Percentiles rank a stretch among this genome's conserved stretches.
These are phyloP conservation scores for Fusarium chuoi DNA, from an alignment of 2,329 filamentous ascomycete genomes.

Conservation along the genomic window DNA sequence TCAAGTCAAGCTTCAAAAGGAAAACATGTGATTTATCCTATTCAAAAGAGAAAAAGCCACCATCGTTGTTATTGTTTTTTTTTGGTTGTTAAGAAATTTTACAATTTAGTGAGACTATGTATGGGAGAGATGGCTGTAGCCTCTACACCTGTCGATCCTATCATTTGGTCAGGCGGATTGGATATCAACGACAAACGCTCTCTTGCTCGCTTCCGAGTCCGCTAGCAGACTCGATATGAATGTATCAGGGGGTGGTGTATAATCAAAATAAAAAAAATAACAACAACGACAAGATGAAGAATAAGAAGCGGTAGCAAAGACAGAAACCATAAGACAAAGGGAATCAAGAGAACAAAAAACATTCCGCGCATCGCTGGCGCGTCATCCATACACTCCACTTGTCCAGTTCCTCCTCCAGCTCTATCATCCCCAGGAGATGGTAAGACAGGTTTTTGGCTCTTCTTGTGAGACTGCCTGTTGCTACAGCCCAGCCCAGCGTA, in stretches of 20 bases:
- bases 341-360: slow-evolving; percentile 41
- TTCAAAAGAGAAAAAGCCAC: neutral
- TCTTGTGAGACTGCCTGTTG: slow-evolving; percentile 6
- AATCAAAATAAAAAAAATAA: slow-evolving; percentile 43
- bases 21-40: slow-evolving; percentile 13
- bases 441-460: slow-evolving; percentile 9
- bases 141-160: slow-evolving; percentile 44
- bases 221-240: slow-evolving; percentile 48
- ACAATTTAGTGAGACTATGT: slow-evolving; percentile 51
- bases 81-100: slow-evolving; percentile 32
- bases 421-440: slow-evolving; percentile 8
- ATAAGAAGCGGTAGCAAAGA: slow-evolving; percentile 36
- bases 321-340: slow-evolving; percentile 46
- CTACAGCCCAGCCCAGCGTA: slow-evolving; percentile 27
- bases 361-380: slow-evolving; percentile 28
- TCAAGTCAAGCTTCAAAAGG: slow-evolving; percentile 5
- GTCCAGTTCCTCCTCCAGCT: slow-evolving; percentile 18
- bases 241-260: slow-evolving; percentile 49
- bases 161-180: slow-evolving; percentile 25
- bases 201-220: slow-evolving; percentile 45
- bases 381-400: slow-evolving; percentile 34
- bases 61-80: neutral
- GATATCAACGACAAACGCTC: slow-evolving; percentile 46
- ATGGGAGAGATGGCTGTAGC: slow-evolving; percentile 42
- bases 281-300: slow-evolving; percentile 40